phyloP scores from a whole-genome alignment of 2,329 filamentous ascomycete species.

The Beauveria sp. region DNA sequence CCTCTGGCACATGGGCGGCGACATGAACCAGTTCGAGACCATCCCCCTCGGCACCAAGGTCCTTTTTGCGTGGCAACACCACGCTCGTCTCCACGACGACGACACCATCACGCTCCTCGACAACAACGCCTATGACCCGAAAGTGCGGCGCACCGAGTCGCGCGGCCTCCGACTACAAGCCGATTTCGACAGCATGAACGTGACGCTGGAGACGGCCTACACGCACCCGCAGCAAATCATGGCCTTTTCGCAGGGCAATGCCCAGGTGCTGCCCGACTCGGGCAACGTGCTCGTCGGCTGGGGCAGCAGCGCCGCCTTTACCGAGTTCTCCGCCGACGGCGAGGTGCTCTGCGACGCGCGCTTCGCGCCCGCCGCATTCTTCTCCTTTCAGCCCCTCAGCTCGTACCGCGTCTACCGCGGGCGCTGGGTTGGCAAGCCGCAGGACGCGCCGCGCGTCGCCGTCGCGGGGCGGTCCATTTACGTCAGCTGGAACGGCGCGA shows the following conservation, averaged over 20 bases:
- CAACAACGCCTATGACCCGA: slow-evolving; percentile 36
- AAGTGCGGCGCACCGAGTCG: slow-evolving; percentile 16
- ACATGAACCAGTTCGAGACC: slow-evolving; percentile 28
- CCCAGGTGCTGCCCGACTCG: slow-evolving; percentile 40
- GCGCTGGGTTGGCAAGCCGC: slow-evolving; percentile 11
- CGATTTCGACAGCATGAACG: slow-evolving; percentile 34
- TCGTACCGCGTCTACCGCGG: slow-evolving; percentile 10
- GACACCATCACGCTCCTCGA: slow-evolving; percentile 44
- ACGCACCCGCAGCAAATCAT: slow-evolving; percentile 39
- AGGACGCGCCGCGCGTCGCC: slow-evolving; percentile 3
- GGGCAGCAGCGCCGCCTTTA: slow-evolving; percentile 43
- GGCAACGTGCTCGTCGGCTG: slow-evolving; percentile 48
- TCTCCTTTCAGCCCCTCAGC: slow-evolving; percentile 12
- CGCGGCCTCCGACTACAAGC: slow-evolving; percentile 39
- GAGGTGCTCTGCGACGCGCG: slow-evolving; percentile 39
- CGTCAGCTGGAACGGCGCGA: slow-evolving; percentile 15
- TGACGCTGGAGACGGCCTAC: slow-evolving; percentile 37
- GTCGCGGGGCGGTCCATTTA: neutral
- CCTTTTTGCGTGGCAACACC: slow-evolving; percentile 42
- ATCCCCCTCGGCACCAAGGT: slow-evolving; percentile 21
- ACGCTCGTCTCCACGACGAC: slow-evolving; percentile 36
- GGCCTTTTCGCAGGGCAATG: slow-evolving; percentile 40
- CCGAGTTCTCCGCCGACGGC: slow-evolving; percentile 37
- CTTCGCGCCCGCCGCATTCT: slow-evolving; percentile 9
- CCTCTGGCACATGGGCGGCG: slow-evolving; percentile 46